Conservation (phyloP, 768 basidiomycete genomes). For the Termitomyces heimii region DNA sequence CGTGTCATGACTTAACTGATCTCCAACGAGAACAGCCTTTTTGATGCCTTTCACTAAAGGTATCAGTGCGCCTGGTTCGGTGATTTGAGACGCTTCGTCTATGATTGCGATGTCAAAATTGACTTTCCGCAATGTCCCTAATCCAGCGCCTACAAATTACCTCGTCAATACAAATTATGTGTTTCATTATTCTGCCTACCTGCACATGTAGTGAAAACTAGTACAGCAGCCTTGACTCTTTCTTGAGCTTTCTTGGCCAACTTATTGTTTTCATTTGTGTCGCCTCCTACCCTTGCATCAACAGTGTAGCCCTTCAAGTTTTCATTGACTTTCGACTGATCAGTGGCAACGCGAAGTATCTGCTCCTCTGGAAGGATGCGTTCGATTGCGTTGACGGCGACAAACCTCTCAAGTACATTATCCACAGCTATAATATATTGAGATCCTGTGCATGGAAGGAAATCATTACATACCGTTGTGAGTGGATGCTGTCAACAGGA, state of each 20-base stretch:
- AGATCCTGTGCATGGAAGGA: neutral
- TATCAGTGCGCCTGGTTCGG: constrained; percentile 59
- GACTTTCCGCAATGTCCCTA: constrained; percentile 49
- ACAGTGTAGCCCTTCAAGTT: constrained; percentile 53
- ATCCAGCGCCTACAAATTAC: constrained; percentile 36
- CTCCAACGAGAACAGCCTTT: constrained; percentile 58
- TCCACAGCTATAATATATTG: constrained; percentile 46
- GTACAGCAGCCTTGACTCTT: constrained; percentile 46
- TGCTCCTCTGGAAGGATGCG: constrained; percentile 45
- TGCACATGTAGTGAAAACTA: constrained; percentile 65
- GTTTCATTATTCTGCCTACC: constrained; percentile 20
- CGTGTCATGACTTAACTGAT: constrained; percentile 48
- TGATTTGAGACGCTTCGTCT: constrained; percentile 69
- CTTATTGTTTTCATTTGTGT: constrained; percentile 52
- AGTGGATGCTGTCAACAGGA: constrained; percentile 68
- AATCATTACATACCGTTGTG: constrained; percentile 44
- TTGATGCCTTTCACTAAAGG: constrained; percentile 60
- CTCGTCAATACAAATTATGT: neutral
- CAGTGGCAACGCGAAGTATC: constrained; percentile 66
- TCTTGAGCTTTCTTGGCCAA: constrained; percentile 54
- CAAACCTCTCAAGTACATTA: constrained; percentile 62
- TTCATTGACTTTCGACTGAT: constrained; percentile 56
- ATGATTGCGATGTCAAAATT: constrained; percentile 60
- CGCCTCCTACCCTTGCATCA: constrained; percentile 60
- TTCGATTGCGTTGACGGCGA: constrained; percentile 36